Conservation (phyloP, 2,329 filamentous ascomycete genomes). For the Aspergillus puulaauensis region DNA sequence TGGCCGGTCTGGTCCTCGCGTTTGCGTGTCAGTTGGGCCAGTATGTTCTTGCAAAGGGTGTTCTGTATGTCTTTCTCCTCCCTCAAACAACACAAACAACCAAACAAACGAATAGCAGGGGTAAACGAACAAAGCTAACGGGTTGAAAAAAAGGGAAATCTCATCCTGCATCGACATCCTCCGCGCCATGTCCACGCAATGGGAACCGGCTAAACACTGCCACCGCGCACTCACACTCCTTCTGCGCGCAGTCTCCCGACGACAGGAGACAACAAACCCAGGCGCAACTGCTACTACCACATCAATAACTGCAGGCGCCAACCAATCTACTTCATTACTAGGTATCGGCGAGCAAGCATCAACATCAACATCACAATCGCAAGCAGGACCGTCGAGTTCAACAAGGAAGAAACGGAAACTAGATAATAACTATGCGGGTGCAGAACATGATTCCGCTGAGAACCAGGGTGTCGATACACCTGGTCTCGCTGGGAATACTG, state of each 20-base stretch:
- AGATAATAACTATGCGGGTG: background rate
- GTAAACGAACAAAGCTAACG: too few species aligned
- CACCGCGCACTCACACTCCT: slow-evolving; percentile 36
- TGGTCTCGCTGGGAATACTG: background rate
- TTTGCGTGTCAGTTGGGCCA: slow-evolving; percentile 43
- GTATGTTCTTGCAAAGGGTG: slow-evolving; percentile 37
- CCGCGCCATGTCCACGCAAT: slow-evolving; percentile 36
- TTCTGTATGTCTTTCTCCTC: slow-evolving; percentile 12
- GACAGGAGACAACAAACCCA: background rate
- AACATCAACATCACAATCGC: background rate
- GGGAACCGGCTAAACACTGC: slow-evolving; percentile 43
- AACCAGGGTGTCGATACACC: background rate
- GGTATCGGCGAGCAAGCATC: background rate
- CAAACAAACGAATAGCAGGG: too few species aligned
- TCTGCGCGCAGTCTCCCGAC: slow-evolving; percentile 29
- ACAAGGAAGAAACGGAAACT: background rate
- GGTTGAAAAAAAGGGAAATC: slow-evolving; percentile 32
- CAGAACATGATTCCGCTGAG: background rate
- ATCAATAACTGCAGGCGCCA: background rate
- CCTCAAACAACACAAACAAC: background rate
- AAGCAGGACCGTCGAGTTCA: background rate
- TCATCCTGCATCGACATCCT: slow-evolving; percentile 33
- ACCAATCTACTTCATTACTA: background rate
- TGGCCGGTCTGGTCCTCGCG: slow-evolving; percentile 42
- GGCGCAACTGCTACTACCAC: background rate